Conservation (phyloP, 192 early-diverging fungal genomes). For the Gryganskiella cystojenkinii region DNA sequence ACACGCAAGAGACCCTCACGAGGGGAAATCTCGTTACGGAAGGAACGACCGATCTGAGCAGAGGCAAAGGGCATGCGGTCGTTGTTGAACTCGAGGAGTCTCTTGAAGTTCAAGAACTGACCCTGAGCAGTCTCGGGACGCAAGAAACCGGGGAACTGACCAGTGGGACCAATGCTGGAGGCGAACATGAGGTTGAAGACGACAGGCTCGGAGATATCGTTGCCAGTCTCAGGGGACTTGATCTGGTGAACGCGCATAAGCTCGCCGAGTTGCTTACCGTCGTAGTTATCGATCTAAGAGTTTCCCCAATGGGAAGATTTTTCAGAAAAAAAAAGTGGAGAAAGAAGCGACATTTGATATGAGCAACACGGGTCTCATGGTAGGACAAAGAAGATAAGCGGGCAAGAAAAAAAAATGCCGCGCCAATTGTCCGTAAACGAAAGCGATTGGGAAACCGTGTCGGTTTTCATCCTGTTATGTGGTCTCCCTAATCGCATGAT, state of each 20-base stretch:
- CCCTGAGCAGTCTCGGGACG: conserved; percentile 99
- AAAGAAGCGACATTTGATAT: not conserved
- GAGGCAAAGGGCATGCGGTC: conserved; percentile 99
- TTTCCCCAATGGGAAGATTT: too few relatives aligned
- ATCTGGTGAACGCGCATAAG: conserved; percentile 89
- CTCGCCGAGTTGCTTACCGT: conserved; percentile 84
- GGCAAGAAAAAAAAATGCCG: not conserved
- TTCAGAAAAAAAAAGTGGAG: too few relatives aligned
- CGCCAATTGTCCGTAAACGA: not conserved
- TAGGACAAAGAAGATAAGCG: not conserved
- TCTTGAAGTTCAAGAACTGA: conserved; percentile 99
- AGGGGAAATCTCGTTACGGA: conserved; percentile 99
- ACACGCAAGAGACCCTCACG: conserved; percentile 95
- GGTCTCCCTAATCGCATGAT: not conserved
- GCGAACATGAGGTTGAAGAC: conserved; percentile 99
- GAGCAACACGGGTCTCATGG: too few relatives aligned
- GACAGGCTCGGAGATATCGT: conserved; percentile 88
- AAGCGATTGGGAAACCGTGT: not conserved
- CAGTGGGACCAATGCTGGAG: conserved; percentile 97
- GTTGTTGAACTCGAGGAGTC: conserved; percentile 97
- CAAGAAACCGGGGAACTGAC: conserved; percentile 82
- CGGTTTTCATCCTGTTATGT: not conserved
- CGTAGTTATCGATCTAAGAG: conserved; percentile 92
- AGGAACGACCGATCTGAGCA: conserved; percentile 96
- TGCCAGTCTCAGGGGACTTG: conserved; percentile 91